A percentile compares a stretch with the other conserved stretches of the same genome.
Conservation (phyloP, 306 rosid genomes). For the Geum urbanum region DNA sequence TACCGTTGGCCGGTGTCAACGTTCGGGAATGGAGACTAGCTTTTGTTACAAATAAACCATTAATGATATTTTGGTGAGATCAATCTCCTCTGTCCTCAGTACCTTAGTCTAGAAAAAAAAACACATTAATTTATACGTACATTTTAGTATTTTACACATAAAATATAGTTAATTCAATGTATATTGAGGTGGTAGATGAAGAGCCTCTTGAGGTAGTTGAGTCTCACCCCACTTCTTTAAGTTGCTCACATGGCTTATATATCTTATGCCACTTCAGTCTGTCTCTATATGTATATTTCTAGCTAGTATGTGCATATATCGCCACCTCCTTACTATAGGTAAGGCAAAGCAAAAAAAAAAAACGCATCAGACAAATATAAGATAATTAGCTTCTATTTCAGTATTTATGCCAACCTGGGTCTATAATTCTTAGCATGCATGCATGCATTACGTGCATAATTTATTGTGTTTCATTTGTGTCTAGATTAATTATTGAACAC, state of each 20-base stretch:
- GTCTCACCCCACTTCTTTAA: constrained; percentile 28
- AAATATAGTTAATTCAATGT: neutral
- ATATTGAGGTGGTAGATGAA: neutral
- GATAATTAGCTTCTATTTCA: neutral
- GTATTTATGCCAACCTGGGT: neutral
- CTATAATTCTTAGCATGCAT: neutral
- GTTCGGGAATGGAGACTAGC: neutral
- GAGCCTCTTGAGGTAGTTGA: constrained; percentile 12
- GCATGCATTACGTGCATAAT: neutral
- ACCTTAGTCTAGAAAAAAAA: neutral
- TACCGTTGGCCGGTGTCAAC: neutral
- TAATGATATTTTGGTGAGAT: neutral
- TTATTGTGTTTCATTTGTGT: no score
- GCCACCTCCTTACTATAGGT: neutral
- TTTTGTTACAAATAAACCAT: neutral
- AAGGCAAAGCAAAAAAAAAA: neutral
- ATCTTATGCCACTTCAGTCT: neutral
- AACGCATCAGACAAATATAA: neutral
- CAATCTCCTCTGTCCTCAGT: neutral
- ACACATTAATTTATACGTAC: neutral
- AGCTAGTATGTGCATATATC: neutral
- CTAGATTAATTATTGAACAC: no score
- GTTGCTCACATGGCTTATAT: constrained; percentile 25
- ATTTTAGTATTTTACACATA: no score
- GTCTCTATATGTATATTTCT: neutral